These are phyloP conservation scores for Phytophthora quininea DNA, from an alignment of 352 stramenopile species.

Conservation along the genomic window DNA sequence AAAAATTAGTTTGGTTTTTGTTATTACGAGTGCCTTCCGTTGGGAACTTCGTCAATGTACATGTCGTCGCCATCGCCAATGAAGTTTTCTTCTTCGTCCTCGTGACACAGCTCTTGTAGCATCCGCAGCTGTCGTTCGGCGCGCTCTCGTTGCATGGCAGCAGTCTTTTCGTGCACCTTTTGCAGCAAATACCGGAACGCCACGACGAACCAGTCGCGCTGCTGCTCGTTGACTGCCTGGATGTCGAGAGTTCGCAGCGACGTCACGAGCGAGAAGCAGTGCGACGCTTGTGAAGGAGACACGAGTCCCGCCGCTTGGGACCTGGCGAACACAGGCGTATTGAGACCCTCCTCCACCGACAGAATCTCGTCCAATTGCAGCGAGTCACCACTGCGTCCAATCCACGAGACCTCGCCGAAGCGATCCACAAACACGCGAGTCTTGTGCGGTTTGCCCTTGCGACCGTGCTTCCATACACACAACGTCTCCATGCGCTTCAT, in stretches of 20 bases:
- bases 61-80: constrained; percentile 35
- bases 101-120: constrained; percentile 71
- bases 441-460: constrained; percentile 80
- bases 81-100: constrained; percentile 36
- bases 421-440: constrained; percentile 83
- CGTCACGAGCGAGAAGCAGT: constrained; percentile 81
- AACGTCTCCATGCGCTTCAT: constrained; percentile 86
- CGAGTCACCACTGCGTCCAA: constrained; percentile 75
- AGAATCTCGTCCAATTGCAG: constrained; percentile 80
- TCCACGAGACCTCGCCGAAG: constrained; percentile 85
- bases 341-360: constrained; percentile 56
- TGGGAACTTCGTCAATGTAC: constrained; percentile 30
- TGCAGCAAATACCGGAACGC: constrained; percentile 87
- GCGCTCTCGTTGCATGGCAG: constrained; percentile 74
- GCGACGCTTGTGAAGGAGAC: constrained; percentile 29
- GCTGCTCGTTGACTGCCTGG: constrained; percentile 67
- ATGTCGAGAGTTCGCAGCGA: constrained; percentile 73
- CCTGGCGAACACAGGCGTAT: constrained; percentile 72
- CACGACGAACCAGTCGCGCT: constrained; percentile 87
- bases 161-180: constrained; percentile 86
- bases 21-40: too few relatives aligned
- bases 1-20: too few relatives aligned
- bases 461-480: constrained; percentile 78
- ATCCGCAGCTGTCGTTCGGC: constrained; percentile 79
- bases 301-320: constrained; percentile 41